Percentiles rank a stretch among this genome's conserved stretches.
Evolutionary conservation across 257 asterid species (phyloP).

Genomic region (Pogostemon cablin): DNA sequence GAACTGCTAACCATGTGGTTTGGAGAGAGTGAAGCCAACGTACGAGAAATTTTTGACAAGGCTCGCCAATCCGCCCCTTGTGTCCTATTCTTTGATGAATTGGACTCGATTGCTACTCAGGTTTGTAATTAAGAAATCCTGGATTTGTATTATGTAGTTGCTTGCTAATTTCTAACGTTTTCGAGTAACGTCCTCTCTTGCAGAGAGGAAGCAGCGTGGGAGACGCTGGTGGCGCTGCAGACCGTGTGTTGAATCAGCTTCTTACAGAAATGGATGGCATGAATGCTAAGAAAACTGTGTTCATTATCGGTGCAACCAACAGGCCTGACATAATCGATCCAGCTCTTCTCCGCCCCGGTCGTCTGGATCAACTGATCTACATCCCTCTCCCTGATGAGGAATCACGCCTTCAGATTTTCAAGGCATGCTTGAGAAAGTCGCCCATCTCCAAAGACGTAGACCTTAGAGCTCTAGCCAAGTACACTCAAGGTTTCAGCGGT

Average conservation of each 20-base stretch:
- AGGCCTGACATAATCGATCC: constrained; percentile 88
- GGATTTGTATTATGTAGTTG: not conserved
- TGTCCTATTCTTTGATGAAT: constrained; percentile 88
- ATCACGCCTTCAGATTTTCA: constrained; percentile 81
- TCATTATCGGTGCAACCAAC: constrained; percentile 88
- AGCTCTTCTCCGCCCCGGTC: constrained; percentile 92
- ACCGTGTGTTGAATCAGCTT: constrained; percentile 87
- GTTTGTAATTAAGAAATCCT: constrained; percentile 38
- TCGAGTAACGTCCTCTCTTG: constrained; percentile 18
- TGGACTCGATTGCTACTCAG: constrained; percentile 97
- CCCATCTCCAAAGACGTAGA: constrained; percentile 81
- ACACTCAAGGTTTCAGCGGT: constrained; percentile 92
- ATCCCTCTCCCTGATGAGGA: constrained; percentile 91
- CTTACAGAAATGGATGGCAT: constrained; percentile 94
- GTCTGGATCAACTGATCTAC: constrained; percentile 87
- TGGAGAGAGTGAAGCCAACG: constrained; percentile 97
- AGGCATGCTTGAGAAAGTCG: constrained; percentile 80
- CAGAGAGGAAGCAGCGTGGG: constrained; percentile 89
- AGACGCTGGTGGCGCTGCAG: constrained; percentile 96
- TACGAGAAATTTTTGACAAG: constrained; percentile 86
- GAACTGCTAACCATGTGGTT: constrained; percentile 97
- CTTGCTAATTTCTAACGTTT: not conserved
- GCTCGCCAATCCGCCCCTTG: constrained; percentile 94
- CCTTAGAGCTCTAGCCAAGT: constrained; percentile 77
- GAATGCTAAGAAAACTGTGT: constrained; percentile 90